Conservation (phyloP, 192 early-diverging fungal genomes). For the Coemansia sp. region DNA sequence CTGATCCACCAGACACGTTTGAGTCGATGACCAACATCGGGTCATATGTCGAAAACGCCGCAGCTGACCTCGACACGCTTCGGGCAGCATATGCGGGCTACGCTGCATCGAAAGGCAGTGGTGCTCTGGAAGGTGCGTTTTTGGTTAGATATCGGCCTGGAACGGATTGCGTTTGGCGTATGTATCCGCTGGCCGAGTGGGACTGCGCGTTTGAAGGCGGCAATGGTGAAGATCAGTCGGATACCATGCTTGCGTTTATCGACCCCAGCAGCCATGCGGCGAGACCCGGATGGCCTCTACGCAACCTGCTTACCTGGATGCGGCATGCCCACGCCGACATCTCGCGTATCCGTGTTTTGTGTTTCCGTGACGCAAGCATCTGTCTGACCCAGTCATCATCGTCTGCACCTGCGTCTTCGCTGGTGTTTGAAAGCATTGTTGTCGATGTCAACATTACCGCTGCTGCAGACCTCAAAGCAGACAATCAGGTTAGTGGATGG, state of each 20-base stretch:
- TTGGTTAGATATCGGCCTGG: conserved; percentile 17
- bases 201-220: conserved; percentile 5
- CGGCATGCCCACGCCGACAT: conserved; percentile 24
- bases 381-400: neutral
- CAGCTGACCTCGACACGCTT: conserved; percentile 40
- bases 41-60: conserved; percentile 3
- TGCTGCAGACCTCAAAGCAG: conserved; percentile 6
- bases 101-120: conserved; percentile 3
- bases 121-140: conserved; percentile 22
- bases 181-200: conserved; percentile 39
- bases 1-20: conserved; percentile 59
- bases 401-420: conserved; percentile 7
- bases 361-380: conserved; percentile 41
- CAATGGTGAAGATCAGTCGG: neutral
- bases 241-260: conserved; percentile 70
- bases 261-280: conserved; percentile 80
- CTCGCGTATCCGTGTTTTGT: conserved; percentile 22
- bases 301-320: conserved; percentile 78
- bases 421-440: conserved; percentile 35
- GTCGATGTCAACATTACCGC: conserved; percentile 34
- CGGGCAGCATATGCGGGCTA: conserved; percentile 19
- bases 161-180: conserved; percentile 6
- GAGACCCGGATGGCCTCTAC: conserved; percentile 90
- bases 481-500: conserved; percentile 76
- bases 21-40: conserved; percentile 10